Conservation (phyloP, 495 filamentous ascomycete genomes). For the Thermothielavioides terrestris region DNA sequence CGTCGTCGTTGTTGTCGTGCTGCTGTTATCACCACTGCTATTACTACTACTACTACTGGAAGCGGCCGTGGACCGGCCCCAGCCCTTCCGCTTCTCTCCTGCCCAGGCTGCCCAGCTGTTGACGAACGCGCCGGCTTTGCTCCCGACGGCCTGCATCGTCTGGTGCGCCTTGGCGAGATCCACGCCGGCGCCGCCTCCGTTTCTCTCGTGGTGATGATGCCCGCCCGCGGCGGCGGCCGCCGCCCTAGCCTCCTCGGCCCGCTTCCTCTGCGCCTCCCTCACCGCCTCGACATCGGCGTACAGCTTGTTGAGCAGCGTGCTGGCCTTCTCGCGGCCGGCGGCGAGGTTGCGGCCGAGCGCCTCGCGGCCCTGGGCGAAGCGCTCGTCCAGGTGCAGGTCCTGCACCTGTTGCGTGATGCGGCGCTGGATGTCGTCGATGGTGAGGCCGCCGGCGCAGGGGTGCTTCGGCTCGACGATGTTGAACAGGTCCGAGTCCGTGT, state of each 20-base stretch:
- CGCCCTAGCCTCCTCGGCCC: slow-evolving; percentile 48
- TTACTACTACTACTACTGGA: too few species aligned
- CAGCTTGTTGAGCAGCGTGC: slow-evolving; percentile 71
- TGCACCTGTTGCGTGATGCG: slow-evolving; percentile 80
- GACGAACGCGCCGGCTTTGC: slow-evolving; percentile 77
- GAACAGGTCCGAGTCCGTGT: slow-evolving; percentile 77
- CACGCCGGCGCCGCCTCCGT: slow-evolving; percentile 26
- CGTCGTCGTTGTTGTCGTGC: background rate
- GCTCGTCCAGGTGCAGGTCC: slow-evolving; percentile 81
- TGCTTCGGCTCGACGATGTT: slow-evolving; percentile 89
- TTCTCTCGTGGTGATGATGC: background rate
- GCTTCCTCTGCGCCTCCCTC: slow-evolving; percentile 69
- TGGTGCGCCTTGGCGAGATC: slow-evolving; percentile 62
- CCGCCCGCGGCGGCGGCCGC: background rate
- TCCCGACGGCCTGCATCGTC: slow-evolving; percentile 55
- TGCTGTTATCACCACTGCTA: slow-evolving; percentile 10
- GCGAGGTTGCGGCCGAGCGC: slow-evolving; percentile 68
- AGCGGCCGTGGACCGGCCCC: too few species aligned
- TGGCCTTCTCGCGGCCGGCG: slow-evolving; percentile 78
- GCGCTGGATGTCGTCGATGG: slow-evolving; percentile 89
- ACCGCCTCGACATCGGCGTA: slow-evolving; percentile 84
- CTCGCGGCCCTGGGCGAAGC: slow-evolving; percentile 67
- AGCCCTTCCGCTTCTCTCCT: slow-evolving; percentile 77
- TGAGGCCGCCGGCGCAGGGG: slow-evolving; percentile 88
- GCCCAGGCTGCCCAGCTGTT: slow-evolving; percentile 96